A percentile compares a stretch with the other conserved stretches of the same genome.
phyloP scores from a whole-genome alignment of 139 green algal species.

The Picochlorum costavermella region DNA sequence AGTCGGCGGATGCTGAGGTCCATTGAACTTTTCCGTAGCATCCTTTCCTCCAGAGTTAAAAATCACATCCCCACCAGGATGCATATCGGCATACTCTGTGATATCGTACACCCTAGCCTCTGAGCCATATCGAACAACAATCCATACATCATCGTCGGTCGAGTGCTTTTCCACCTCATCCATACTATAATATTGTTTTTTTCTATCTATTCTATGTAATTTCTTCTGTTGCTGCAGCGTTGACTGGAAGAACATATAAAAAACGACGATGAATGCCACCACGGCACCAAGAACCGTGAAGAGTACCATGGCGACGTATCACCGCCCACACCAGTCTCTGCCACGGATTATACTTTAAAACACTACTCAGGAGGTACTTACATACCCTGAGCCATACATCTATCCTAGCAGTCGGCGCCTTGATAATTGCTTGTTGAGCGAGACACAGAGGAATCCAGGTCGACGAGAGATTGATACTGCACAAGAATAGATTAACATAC shows the following conservation, averaged over 20 bases:
- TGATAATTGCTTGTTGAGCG: too few relatives aligned
- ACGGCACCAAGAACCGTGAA: not conserved
- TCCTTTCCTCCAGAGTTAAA: slow-evolving; percentile 72
- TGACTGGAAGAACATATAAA: too few relatives aligned
- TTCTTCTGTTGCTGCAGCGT: not conserved
- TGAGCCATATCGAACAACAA: slow-evolving; percentile 26
- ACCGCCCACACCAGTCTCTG: too few relatives aligned
- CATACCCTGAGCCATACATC: too few relatives aligned
- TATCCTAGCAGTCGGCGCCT: too few relatives aligned
- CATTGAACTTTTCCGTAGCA: slow-evolving; percentile 77
- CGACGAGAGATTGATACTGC: too few relatives aligned
- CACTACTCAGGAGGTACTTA: too few relatives aligned
- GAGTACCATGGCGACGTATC: too few relatives aligned
- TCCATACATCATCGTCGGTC: slow-evolving; percentile 48
- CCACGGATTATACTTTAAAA: too few relatives aligned
- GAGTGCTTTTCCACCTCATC: slow-evolving; percentile 68
- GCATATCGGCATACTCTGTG: slow-evolving; percentile 78
- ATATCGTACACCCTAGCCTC: slow-evolving; percentile 73
- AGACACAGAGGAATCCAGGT: too few relatives aligned
- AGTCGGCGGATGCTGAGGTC: slow-evolving; percentile 48
- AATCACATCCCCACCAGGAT: slow-evolving; percentile 82
- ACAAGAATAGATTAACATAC: too few relatives aligned
- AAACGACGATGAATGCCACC: slow-evolving; percentile 1
- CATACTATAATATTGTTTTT: slow-evolving; percentile 35
- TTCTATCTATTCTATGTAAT: not conserved